Percentiles rank a stretch among this genome's conserved stretches.
Evolutionary conservation across 495 filamentous ascomycete genomes (phyloP).

Genomic region (Pyronema omphalodes): DNA sequence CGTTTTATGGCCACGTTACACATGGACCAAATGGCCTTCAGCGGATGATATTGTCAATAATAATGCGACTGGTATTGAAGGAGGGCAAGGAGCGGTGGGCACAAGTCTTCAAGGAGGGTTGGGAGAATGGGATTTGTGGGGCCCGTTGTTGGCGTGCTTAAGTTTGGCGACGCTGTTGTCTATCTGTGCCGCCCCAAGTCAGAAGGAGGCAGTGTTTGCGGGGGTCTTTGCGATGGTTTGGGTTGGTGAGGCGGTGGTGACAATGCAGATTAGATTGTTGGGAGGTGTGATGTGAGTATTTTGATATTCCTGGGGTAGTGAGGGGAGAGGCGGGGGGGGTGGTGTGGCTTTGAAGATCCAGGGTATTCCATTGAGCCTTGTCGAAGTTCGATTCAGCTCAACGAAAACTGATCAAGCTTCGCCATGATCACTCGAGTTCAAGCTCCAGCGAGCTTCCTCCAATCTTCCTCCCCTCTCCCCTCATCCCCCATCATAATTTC

Average conservation of each 20-base stretch:
- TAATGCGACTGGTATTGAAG: slow-evolving; percentile 34
- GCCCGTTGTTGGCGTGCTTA: slow-evolving; percentile 82
- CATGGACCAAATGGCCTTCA: slow-evolving; percentile 46
- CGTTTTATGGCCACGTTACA: slow-evolving; percentile 91
- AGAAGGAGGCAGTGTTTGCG: slow-evolving; percentile 77
- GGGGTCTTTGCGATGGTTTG: slow-evolving; percentile 93
- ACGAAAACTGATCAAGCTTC: too few relatives aligned
- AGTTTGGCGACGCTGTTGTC: slow-evolving; percentile 72
- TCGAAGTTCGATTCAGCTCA: too few relatives aligned
- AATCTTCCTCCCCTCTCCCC: too few relatives aligned
- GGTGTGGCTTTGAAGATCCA: neutral
- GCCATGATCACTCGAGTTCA: too few relatives aligned
- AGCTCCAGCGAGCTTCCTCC: too few relatives aligned
- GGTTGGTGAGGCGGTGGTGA: slow-evolving; percentile 93
- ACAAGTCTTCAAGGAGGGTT: slow-evolving; percentile 57
- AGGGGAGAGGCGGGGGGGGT: too few relatives aligned
- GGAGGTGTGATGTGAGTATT: slow-evolving; percentile 85
- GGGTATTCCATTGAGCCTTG: too few relatives aligned
- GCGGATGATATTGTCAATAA: slow-evolving; percentile 34
- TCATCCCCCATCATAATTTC: neutral
- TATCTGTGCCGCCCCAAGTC: slow-evolving; percentile 48
- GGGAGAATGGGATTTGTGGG: slow-evolving; percentile 96
- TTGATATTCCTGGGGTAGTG: neutral
- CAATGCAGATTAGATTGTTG: slow-evolving; percentile 92
- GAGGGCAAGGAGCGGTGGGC: slow-evolving; percentile 45